phyloP scores from a whole-genome alignment of 2,329 filamentous ascomycete genomes.

The Calonectria ilicicola region DNA sequence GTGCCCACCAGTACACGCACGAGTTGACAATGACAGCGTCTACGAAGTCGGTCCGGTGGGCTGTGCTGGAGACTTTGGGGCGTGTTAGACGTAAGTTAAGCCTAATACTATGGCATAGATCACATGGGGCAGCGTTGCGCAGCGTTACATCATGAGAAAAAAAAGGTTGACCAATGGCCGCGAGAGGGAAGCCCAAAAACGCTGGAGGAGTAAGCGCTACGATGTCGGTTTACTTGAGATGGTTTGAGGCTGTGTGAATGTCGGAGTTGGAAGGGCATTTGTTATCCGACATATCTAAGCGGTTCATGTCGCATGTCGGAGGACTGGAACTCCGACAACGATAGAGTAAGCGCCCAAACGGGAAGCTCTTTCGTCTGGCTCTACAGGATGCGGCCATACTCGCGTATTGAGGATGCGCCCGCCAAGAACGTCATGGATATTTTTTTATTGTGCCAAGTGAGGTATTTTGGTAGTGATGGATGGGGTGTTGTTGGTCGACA shows the following conservation, averaged over 20 bases:
- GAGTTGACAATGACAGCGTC: no score
- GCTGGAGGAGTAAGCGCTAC: neutral
- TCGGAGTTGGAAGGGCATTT: neutral
- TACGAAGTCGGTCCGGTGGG: neutral
- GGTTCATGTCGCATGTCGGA: neutral
- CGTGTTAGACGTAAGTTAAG: neutral
- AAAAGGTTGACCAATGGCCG: neutral
- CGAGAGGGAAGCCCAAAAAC: no score
- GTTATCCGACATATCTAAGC: neutral
- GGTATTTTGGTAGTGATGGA: conserved; percentile 10
- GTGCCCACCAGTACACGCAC: neutral
- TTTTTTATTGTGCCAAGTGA: neutral
- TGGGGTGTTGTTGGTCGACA: neutral
- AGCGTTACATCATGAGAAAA: neutral
- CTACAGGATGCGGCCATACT: neutral
- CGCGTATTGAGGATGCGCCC: no score
- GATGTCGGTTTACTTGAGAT: neutral
- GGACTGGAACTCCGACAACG: conserved; percentile 5
- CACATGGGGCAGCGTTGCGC: neutral
- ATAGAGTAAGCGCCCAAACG: neutral
- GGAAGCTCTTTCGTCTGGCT: neutral
- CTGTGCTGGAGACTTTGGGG: neutral
- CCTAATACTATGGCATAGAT: neutral
- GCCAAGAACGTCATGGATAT: neutral
- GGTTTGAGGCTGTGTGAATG: conserved; percentile 6